Conservation (phyloP, 208 protist genomes). For the Trypanosoma avium region DNA sequence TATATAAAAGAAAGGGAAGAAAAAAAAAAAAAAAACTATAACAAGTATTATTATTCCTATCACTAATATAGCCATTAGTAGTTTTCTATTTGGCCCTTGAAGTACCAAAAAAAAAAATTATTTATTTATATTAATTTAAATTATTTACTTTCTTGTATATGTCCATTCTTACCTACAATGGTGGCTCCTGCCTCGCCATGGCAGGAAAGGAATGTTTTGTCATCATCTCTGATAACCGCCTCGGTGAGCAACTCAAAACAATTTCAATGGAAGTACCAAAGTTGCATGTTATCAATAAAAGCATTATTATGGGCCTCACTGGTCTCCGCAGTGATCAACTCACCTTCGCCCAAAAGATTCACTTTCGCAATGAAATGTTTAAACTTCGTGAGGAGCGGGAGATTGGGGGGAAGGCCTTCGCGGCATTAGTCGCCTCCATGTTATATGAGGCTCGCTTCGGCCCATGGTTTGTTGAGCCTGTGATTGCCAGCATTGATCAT, state of each 20-base stretch:
- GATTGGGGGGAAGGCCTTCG: conserved; percentile 85
- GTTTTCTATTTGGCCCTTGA: background rate
- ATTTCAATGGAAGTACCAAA: conserved; percentile 96
- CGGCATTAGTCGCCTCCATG: conserved; percentile 81
- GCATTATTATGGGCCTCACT: conserved; percentile 94
- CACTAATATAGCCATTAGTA: too few relatives aligned
- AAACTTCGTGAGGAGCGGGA: conserved; percentile 90
- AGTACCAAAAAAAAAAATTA: too few relatives aligned
- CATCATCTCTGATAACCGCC: conserved; percentile 96
- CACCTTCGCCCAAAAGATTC: conserved; percentile 92
- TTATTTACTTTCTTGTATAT: too few relatives aligned
- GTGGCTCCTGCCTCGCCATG: conserved; percentile 97
- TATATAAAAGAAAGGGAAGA: too few relatives aligned
- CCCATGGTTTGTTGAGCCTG: conserved; percentile 98
- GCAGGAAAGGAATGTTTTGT: conserved; percentile 98
- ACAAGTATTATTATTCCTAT: too few relatives aligned
- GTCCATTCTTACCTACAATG: conserved; percentile 96
- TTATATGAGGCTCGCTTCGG: conserved; percentile 96
- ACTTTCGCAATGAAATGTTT: conserved; percentile 91
- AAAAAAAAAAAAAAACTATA: too few relatives aligned
- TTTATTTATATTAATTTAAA: too few relatives aligned
- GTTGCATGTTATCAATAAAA: conserved; percentile 94
- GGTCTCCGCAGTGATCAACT: conserved; percentile 97
- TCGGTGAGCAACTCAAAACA: conserved; percentile 96
- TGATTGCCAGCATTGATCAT: conserved; percentile 97